Evolutionary conservation across 2,329 filamentous ascomycete species (phyloP).

Genomic region (Fusarium kyushuense): DNA sequence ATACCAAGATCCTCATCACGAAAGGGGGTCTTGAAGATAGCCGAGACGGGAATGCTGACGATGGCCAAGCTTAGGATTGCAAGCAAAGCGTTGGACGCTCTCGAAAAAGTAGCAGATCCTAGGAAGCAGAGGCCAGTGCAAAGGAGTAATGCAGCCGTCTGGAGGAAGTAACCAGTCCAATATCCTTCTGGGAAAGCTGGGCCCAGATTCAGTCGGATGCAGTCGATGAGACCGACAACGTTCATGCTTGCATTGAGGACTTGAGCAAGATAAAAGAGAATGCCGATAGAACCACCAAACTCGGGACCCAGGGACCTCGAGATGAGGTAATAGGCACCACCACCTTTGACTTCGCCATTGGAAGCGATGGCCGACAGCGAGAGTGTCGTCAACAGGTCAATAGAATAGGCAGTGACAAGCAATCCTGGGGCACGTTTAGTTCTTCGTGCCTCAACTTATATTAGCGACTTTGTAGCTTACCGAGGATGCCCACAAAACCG

Average conservation of each 20-base stretch:
- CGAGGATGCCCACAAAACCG: constrained; percentile 82
- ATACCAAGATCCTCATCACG: constrained; percentile 70
- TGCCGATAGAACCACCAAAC: constrained; percentile 88
- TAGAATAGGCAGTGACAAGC: constrained; percentile 79
- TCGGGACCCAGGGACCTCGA: constrained; percentile 87
- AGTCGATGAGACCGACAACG: constrained; percentile 86
- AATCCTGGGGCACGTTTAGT: constrained; percentile 64
- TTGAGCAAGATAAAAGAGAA: constrained; percentile 92
- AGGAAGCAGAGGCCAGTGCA: constrained; percentile 83
- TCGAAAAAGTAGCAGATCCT: constrained; percentile 82
- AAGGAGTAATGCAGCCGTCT: constrained; percentile 75
- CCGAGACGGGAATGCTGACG: constrained; percentile 85
- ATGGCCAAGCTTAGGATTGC: constrained; percentile 78
- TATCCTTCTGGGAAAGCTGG: constrained; percentile 74
- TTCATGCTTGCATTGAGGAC: constrained; percentile 90
- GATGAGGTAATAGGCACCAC: constrained; percentile 90
- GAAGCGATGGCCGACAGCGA: constrained; percentile 90
- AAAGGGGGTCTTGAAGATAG: constrained; percentile 76
- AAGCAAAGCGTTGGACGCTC: constrained; percentile 82
- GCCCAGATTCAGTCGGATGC: constrained; percentile 81
- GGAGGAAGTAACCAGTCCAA: constrained; percentile 82
- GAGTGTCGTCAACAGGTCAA: constrained; percentile 86
- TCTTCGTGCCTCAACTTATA: background rate
- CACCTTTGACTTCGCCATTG: constrained; percentile 88
- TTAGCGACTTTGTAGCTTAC: constrained; percentile 58